Evolutionary conservation across 2,329 filamentous ascomycete genomes (phyloP).

Genomic region (Colletotrichum zoysiae): DNA sequence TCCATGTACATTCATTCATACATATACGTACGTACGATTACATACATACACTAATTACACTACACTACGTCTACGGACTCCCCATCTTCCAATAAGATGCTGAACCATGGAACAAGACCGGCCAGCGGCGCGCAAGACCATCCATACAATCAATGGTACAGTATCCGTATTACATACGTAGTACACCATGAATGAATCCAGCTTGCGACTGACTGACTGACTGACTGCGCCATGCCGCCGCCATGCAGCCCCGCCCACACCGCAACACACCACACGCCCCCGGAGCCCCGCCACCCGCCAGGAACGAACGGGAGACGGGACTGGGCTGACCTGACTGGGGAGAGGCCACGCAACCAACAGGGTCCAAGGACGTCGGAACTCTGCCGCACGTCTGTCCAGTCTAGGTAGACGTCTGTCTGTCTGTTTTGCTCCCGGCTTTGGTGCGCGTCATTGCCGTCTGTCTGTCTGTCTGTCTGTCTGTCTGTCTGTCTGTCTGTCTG

Average conservation of each 20-base stretch:
- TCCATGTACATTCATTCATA: too few species aligned
- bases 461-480: background rate
- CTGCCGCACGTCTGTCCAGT: slow-evolving; percentile 10
- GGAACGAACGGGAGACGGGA: slow-evolving; percentile 18
- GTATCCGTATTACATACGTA: background rate
- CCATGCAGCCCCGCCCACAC: slow-evolving; percentile 39
- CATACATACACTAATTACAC: too few species aligned
- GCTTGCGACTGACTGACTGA: slow-evolving; percentile 22
- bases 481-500: background rate
- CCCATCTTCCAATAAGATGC: background rate
- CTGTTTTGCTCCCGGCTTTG: too few species aligned
- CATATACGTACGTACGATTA: too few species aligned
- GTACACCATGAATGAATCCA: background rate
- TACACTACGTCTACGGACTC: background rate
- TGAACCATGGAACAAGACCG: too few species aligned
- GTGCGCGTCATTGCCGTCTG: too few species aligned
- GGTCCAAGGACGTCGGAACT: slow-evolving; percentile 30
- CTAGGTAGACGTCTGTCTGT: background rate
- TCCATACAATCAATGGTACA: background rate
- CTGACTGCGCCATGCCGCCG: slow-evolving; percentile 30
- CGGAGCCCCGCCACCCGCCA: slow-evolving; percentile 32
- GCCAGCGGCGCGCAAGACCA: background rate
- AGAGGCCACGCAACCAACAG: slow-evolving; percentile 39
- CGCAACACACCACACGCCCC: slow-evolving; percentile 36
- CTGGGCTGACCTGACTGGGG: background rate